Evolutionary conservation across 345 rosid species (phyloP).

Genomic region (Hevea brasiliensis): DNA sequence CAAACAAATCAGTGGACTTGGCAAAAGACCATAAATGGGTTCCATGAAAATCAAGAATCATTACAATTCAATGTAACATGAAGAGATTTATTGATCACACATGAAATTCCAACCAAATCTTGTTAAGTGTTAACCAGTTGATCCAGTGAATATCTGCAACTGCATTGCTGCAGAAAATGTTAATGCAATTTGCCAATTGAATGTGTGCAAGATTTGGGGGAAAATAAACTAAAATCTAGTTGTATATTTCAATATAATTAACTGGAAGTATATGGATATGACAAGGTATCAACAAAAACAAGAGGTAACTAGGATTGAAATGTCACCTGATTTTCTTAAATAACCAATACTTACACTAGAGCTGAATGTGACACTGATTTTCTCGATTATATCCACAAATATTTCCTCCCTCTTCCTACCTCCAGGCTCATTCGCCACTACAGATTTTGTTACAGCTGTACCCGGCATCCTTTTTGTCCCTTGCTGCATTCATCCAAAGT

Average conservation of each 20-base stretch:
- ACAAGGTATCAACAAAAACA: too few relatives aligned
- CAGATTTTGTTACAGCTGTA: slow-evolving; percentile 94
- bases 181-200: background rate
- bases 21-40: background rate
- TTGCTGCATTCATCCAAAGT: slow-evolving; percentile 61
- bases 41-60: background rate
- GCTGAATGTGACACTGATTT: slow-evolving; percentile 98
- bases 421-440: slow-evolving; percentile 96
- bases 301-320: background rate
- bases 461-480: slow-evolving; percentile 98
- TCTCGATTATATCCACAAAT: slow-evolving; percentile 95
- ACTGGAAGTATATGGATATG: background rate
- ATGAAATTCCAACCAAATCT: background rate
- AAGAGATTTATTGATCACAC: background rate
- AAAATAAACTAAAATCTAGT: background rate
- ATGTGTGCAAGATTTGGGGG: background rate
- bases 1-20: background rate
- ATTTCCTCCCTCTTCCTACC: slow-evolving; percentile 98
- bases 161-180: background rate
- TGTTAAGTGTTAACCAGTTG: background rate
- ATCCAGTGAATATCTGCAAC: background rate
- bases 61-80: background rate
- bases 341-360: slow-evolving; percentile 71
- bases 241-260: background rate
- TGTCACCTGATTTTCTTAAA: background rate